Conservation (phyloP, 495 filamentous ascomycete genomes). For the Trichoderma parareesei region DNA sequence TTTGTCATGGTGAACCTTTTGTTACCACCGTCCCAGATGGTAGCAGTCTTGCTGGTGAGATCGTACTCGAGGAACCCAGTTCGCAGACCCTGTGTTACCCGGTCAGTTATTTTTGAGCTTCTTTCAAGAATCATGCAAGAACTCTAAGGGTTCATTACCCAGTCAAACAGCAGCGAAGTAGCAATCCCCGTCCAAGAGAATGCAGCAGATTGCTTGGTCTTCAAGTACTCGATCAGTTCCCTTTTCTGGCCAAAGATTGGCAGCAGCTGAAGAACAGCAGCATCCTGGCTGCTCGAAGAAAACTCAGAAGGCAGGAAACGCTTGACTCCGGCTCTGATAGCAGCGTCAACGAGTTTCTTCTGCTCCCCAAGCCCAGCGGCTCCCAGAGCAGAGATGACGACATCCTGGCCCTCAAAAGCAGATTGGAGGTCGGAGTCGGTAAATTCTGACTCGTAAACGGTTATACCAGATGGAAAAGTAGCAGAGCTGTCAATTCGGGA, state of each 20-base stretch:
- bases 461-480: conserved; percentile 29
- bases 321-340: conserved; percentile 44
- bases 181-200: conserved; percentile 46
- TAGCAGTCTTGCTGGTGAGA: conserved; percentile 33
- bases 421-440: conserved; percentile 22
- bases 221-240: conserved; percentile 39
- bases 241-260: conserved; percentile 44
- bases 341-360: conserved; percentile 46
- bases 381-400: conserved; percentile 42
- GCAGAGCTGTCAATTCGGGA: conserved; percentile 34
- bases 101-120: background rate
- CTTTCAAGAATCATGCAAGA: conserved; percentile 13
- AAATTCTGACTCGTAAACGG: conserved; percentile 43
- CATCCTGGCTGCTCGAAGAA: conserved; percentile 38
- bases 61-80: conserved; percentile 31
- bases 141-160: conserved; percentile 25
- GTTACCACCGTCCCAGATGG: conserved; percentile 47
- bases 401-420: conserved; percentile 42
- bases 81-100: conserved; percentile 31
- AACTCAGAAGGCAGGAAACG: conserved; percentile 56
- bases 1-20: conserved; percentile 40
- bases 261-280: conserved; percentile 25
- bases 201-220: conserved; percentile 24
- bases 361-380: conserved; percentile 29
- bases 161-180: conserved; percentile 45